A percentile compares a stretch with the other conserved stretches of the same genome.
phyloP scores from a whole-genome alignment of 495 filamentous ascomycete genomes.

The Cercophora samala region DNA sequence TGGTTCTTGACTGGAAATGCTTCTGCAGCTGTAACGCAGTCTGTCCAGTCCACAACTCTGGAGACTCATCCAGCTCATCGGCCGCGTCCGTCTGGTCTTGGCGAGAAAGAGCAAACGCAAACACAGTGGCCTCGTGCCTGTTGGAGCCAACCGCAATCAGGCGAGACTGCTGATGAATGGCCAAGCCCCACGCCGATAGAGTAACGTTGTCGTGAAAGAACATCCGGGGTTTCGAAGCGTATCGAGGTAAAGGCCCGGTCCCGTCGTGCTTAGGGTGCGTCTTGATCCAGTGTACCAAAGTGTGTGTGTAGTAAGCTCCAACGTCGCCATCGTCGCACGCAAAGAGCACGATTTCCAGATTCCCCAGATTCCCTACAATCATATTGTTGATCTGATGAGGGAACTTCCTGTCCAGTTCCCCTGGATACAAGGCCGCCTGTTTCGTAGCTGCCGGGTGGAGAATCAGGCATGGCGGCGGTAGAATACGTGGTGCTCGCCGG shows the following conservation, averaged over 20 bases:
- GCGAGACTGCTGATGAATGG: conserved; percentile 73
- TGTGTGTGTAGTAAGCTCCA: conserved; percentile 67
- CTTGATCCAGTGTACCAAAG: conserved; percentile 33
- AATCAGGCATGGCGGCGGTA: conserved; percentile 58
- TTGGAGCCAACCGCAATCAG: conserved; percentile 83
- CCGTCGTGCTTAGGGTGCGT: conserved; percentile 1
- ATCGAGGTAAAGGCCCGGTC: not conserved
- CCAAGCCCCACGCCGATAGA: conserved; percentile 82
- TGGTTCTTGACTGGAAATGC: conserved; percentile 33
- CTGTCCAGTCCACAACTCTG: conserved; percentile 16
- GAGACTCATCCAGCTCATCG: conserved; percentile 15
- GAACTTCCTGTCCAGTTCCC: conserved; percentile 52
- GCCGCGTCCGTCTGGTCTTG: conserved; percentile 10
- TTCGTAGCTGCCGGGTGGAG: conserved; percentile 59
- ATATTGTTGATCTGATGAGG: conserved; percentile 79
- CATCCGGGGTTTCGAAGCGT: conserved; percentile 31
- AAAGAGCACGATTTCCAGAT: conserved; percentile 72
- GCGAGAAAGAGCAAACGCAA: conserved; percentile 65
- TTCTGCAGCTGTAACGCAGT: conserved; percentile 28
- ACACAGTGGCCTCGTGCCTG: conserved; percentile 60
- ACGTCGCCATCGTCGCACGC: conserved; percentile 89
- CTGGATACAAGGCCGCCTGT: conserved; percentile 38
- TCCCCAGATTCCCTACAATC: conserved; percentile 72
- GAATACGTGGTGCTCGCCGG: conserved; percentile 56
- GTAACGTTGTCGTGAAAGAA: conserved; percentile 76